Conservation (phyloP, 164 flowering plant genomes). For the Akebia trifoliata region DNA sequence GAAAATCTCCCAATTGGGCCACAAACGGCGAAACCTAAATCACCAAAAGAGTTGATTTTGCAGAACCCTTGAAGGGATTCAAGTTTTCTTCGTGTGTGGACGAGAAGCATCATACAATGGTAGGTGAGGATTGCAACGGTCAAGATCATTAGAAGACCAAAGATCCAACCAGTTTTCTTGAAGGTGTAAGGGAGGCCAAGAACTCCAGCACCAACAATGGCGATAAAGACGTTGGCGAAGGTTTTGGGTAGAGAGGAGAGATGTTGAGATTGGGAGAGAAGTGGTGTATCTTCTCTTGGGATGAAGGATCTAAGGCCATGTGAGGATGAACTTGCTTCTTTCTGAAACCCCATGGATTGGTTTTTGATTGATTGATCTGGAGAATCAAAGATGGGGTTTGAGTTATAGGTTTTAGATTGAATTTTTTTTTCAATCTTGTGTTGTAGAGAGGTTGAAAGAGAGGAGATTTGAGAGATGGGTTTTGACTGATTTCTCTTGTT, state of each 20-base stretch:
- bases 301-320: slow-evolving; percentile 13
- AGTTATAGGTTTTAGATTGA: no score
- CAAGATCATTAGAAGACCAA: slow-evolving; percentile 42
- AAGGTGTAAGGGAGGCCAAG: slow-evolving; percentile 80
- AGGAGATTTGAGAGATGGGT: no score
- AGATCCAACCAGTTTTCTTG: slow-evolving; percentile 65
- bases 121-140: slow-evolving; percentile 48
- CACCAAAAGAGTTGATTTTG: slow-evolving; percentile 49
- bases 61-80: slow-evolving; percentile 19
- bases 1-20: slow-evolving; percentile 39
- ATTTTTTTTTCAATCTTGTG: no score
- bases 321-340: slow-evolving; percentile 38
- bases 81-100: slow-evolving; percentile 36
- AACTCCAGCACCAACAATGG: slow-evolving; percentile 88
- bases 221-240: slow-evolving; percentile 80
- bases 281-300: slow-evolving; percentile 61
- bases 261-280: slow-evolving; percentile 23
- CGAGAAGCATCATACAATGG: slow-evolving; percentile 74
- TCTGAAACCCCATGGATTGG: slow-evolving; percentile 23
- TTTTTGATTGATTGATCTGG: neutral
- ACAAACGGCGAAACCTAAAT: slow-evolving; percentile 48
- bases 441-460: no score
- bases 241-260: slow-evolving; percentile 68
- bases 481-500: no score
- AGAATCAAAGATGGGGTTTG: neutral